Percentiles rank a stretch among this genome's conserved stretches.
Evolutionary conservation across 495 filamentous ascomycete species (phyloP).

Genomic region (Tuber umbilicatum): DNA sequence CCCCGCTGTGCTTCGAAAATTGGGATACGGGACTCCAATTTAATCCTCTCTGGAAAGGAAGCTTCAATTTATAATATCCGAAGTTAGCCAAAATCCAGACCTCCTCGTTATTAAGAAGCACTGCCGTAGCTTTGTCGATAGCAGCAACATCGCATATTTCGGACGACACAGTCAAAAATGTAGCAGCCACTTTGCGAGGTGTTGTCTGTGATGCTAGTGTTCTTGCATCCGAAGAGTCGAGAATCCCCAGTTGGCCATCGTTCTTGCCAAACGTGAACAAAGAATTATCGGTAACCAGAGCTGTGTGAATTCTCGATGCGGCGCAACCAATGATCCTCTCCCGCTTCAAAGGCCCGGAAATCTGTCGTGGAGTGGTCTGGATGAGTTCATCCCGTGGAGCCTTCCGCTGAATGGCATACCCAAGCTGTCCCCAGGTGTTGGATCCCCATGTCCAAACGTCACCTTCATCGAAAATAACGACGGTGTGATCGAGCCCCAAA

Average conservation of each 20-base stretch:
- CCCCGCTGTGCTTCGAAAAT: not conserved
- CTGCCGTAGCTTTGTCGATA: slow-evolving; percentile 81
- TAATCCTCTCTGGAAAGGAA: slow-evolving; percentile 58
- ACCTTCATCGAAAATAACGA: slow-evolving; percentile 73
- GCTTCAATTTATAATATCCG: slow-evolving; percentile 77
- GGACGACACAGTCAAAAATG: slow-evolving; percentile 60
- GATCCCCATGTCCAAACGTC: slow-evolving; percentile 89
- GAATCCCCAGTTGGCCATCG: slow-evolving; percentile 84
- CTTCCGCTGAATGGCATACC: slow-evolving; percentile 61
- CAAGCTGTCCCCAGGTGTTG: slow-evolving; percentile 80
- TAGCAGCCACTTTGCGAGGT: slow-evolving; percentile 80
- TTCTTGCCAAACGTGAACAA: slow-evolving; percentile 96
- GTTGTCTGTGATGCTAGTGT: slow-evolving; percentile 74
- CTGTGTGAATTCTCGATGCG: slow-evolving; percentile 87
- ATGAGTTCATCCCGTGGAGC: slow-evolving; percentile 65
- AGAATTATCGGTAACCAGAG: slow-evolving; percentile 71
- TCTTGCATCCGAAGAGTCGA: slow-evolving; percentile 80
- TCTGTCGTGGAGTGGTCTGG: slow-evolving; percentile 72
- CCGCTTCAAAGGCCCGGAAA: slow-evolving; percentile 83
- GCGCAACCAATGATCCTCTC: slow-evolving; percentile 75
- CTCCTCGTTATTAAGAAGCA: slow-evolving; percentile 76
- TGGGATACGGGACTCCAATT: slow-evolving; percentile 47
- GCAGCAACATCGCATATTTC: slow-evolving; percentile 74
- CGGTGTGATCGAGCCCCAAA: slow-evolving; percentile 82
- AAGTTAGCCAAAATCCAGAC: slow-evolving; percentile 92